Base-by-base conservation (phyloP, 371 early-diverging fungal species). In the Smittium mucronatum region DNA sequence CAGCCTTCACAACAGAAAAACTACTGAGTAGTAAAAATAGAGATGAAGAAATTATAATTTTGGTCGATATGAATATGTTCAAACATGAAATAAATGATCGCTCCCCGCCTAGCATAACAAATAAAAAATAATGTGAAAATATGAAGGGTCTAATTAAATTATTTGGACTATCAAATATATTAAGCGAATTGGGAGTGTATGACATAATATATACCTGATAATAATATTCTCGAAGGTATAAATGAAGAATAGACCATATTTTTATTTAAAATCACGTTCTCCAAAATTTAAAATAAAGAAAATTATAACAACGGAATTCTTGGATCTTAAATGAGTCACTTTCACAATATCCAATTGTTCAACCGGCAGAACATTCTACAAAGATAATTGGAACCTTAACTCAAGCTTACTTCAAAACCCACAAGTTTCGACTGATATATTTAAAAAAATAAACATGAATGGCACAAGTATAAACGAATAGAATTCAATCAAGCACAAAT, bases 241-340 rank as follows among this genome's bases (percentile, higher is more conserved):
- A 33, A 34, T n/a, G 31, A 1, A 65, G 65, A 34, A 65, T 65
- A 31, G 65, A 65, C 34, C 65, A 65, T 65, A 33, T 33, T 28
- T 34, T 65, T 28, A 25, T 65, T n/a, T 31, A 26, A 34, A 65
- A 65, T 32, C 15, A 65, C 5, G 17, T 8, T 47, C 5, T 47
- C 5, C 5, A 47, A 11, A 47, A 21, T 47, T 47, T 47, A 11
- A 11, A 11, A 47, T 47, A 11, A 47, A 5, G 5, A 47, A 47
- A 11, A 47, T 47, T 47, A 21, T 11, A 5, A 5, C 47, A 47
- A 47, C 47, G 21, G 47, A 47, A 47, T 47, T 47, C 47, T 47
- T 21, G 11, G 47, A 47, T 21, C 47, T 11, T 47, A 47, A 47
- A 47, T 47, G 47, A 11, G 21, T 47, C 5, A 47, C 47, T 47